phyloP scores from a whole-genome alignment of 1,139 yeast species.

The Suzukiozyma palmioleophila region DNA sequence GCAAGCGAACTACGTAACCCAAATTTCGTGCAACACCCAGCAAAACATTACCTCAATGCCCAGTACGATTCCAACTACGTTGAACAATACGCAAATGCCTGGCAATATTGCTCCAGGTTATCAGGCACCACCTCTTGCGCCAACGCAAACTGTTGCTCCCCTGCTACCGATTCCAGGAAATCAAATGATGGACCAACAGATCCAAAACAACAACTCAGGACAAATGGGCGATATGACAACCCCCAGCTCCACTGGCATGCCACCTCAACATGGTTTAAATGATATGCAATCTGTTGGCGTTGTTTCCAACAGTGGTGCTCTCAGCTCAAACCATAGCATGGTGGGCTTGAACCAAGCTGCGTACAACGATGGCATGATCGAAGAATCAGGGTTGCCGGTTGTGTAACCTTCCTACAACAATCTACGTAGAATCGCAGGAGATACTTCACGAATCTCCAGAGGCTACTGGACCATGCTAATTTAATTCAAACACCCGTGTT shows the following conservation, averaged over 20 bases:
- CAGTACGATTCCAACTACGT: slow-evolving; percentile 17
- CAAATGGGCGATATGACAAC: background rate
- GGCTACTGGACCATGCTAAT: too few species aligned
- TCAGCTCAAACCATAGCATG: slow-evolving; percentile 34
- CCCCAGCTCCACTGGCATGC: slow-evolving; percentile 6
- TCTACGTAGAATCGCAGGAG: too few species aligned
- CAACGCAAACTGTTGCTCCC: slow-evolving; percentile 10
- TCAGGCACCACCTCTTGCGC: slow-evolving; percentile 10
- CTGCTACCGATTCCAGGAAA: slow-evolving; percentile 7
- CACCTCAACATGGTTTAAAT: slow-evolving; percentile 21
- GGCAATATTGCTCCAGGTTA: slow-evolving; percentile 2
- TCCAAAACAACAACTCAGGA: slow-evolving; percentile 1
- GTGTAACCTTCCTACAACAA: background rate
- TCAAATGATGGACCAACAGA: slow-evolving; percentile 3
- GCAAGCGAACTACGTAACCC: slow-evolving; percentile 27
- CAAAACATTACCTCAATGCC: slow-evolving; percentile 15
- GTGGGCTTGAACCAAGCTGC: slow-evolving; percentile 22
- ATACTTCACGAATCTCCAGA: too few species aligned
- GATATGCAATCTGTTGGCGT: slow-evolving; percentile 27
- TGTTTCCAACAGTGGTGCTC: slow-evolving; percentile 7
- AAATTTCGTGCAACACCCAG: slow-evolving; percentile 14
- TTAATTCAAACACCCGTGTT: too few species aligned
- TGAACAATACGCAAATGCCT: slow-evolving; percentile 7
- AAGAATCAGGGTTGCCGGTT: background rate
- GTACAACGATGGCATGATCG: background rate